Evolutionary conservation across 768 basidiomycete genomes (phyloP), one percentile per base, ranked within the genome.

Genomic region (Xanthoconium purpureum): DNA sequence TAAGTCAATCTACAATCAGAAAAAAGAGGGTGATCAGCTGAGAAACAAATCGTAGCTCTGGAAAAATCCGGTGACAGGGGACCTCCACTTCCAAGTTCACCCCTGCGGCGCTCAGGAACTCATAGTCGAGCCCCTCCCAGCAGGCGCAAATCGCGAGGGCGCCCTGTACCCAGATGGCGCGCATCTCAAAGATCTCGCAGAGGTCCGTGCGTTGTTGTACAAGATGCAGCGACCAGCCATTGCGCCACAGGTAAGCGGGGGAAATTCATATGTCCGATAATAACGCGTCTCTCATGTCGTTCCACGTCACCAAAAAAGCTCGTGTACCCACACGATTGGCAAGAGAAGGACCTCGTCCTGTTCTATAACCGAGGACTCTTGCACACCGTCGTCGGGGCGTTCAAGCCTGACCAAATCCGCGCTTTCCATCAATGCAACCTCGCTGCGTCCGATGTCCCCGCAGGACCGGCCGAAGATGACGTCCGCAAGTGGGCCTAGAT

Each of bases 271-370:
- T 39, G 47, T 37, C 33, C 36, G 35, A 43, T 35, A 36, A 49
- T 24, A 14, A 55, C 14, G 24, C 24, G 32, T 42, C 30, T n/a
- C 50, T 49, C 50, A 48, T 29, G 30, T 18, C 30, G 17, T 36
- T 40, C 15, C 47, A 14, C 36, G 29, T 24, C 39, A 30, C 17
- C 24, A 24, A 24, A 32, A 46, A 14, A 46, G 83, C 77, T 91
- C 29, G 85, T 96, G 33, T 96, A 95, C 71, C 87, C 91, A 0
- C 92, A 94, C 64, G 89, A 94, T 64, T 95, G 94, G 92, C 71
- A 75, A 36, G 83, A 83, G 60, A 74, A 75, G 15, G 86, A 88
- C 61, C 75, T 89, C 35, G 83, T 86, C 10, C 60, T 89, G 30
- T 89, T 89, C 77, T 85, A 89, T 64, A 89, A 89, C 71, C 79